Evolutionary conservation across 306 rosid genomes (phyloP), one percentile per base, ranked within the genome.

Genomic region (Vigna nakashimae): DNA sequence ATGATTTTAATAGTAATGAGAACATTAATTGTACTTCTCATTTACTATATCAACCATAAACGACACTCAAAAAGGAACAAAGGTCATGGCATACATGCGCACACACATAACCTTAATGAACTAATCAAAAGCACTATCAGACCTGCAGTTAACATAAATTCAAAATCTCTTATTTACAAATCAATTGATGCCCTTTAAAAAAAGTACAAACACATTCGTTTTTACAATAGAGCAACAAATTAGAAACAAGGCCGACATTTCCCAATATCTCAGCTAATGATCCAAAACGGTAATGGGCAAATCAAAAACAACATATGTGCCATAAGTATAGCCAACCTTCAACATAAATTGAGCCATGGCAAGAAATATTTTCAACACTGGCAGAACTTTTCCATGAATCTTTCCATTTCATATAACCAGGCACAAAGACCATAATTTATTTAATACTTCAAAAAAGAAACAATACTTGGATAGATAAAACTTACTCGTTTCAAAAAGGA

Each of bases 401-500:
- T 43, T 36, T 49, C 69, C 65, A 74, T 78, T 30, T 48, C 68
- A 20, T 30, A 36, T 9, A 50, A 7, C 20, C 18, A 55, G 69
- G 57, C 66, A 15, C 62, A 16, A 73, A 69, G 12, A 55, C 45
- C 48, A 42, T 46, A 56, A 51, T 48, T 13, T 17, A 68, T 59
- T 53, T 14, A 32, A 78, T 26, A 80, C 40, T 28, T 51, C n/a
- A 28, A 71, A 70, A 53, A n/a, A 18, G 0, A 73, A 57, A 77
- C n/a, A n/a, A 42, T 45, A 69, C 18, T 7, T 59, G 38, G 64
- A 60, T 11, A 73, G 45, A 71, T 5, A 16, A 28, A 63, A 80
- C 91, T 89, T 77, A 94, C 98, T 74, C 67, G 85, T 83, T 94
- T 94, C n/a, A 94, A 86, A 76, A 92, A 86, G 63, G 78, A 57